Evolutionary conservation across 805 yeast species (phyloP), one percentile per base, ranked within the genome.

Genomic region (Lipomyces sp.): DNA sequence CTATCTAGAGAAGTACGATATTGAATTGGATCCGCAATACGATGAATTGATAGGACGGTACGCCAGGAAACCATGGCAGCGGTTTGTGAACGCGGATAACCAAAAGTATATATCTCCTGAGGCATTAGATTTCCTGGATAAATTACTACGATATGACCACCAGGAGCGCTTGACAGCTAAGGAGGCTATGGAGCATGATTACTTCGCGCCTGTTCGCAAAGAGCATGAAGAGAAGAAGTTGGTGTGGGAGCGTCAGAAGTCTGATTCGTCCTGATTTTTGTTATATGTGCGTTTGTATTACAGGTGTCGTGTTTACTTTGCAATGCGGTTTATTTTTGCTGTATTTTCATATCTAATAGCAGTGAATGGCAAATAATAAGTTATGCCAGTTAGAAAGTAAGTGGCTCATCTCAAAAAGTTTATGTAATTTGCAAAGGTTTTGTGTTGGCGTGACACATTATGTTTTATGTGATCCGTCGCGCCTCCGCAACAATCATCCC

Each of bases 111-210:
- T 87, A 42, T 83, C 85, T 71, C 85, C 85, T 18, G 95, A 90
- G 65, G 88, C 90, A 57, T 79, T 94, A 60, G 96, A 92, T 76
- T 86, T 92, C 73, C 85, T 92, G 70, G 97, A 90, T 76, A 85
- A 87, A 73, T 80, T 93, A 69, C 81, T 92, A 72, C 84, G 90
- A 66, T 92, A 90, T 75, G 97, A 93, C 76, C 97, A 93, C 77
- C 92, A 90, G 75, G 89, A 89, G 76, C 84, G 97, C 76, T 83
- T 91, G 57, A 91, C 97, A 5, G 97, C 97, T 0, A 85, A 84
- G 76, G 97, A 93, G 77, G 95, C 97, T 34, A 87, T 92, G 89
- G 85, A 79, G 13, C 97, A 92, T 79, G 73, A 74, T 24, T 78
- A 78, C 67, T 78, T 78, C 70, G 77, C 71, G 34, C 79, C 79